A percentile compares a stretch with the other conserved stretches of the same genome.
These are phyloP conservation scores for Liriodendron chinense DNA, from an alignment of 164 flowering plant genomes.

Conservation along the genomic window DNA sequence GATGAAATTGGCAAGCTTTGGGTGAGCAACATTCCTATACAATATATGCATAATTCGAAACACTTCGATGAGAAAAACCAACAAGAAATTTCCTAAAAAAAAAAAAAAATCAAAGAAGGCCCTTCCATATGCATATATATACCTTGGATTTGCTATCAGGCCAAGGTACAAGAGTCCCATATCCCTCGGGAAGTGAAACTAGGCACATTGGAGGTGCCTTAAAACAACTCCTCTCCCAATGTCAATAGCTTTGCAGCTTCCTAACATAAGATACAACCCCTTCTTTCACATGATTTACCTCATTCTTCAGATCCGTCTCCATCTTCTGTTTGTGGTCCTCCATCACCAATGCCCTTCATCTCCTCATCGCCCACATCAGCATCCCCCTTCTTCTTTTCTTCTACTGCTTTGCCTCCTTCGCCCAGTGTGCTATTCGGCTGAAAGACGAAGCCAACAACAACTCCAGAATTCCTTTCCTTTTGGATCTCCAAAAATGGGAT, in stretches of 20 bases:
- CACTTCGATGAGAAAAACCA: not conserved
- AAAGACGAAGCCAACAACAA: not conserved
- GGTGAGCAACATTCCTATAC: conserved; percentile 63
- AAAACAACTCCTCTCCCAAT: too few species aligned
- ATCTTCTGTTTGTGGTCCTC: too few species aligned
- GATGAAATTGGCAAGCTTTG: conserved; percentile 62
- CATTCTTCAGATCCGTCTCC: too few species aligned
- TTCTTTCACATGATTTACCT: too few species aligned
- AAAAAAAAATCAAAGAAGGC: not conserved
- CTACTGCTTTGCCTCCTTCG: conserved; percentile 9
- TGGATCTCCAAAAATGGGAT: conserved; percentile 39
- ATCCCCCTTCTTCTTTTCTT: conserved; percentile 21
- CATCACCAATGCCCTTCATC: too few species aligned
- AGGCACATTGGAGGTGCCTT: too few species aligned
- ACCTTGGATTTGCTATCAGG: conserved; percentile 87
- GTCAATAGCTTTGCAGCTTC: too few species aligned
- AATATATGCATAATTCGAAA: conserved; percentile 44
- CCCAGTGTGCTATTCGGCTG: conserved; percentile 16
- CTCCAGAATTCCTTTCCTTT: conserved; percentile 14
- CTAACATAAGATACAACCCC: too few species aligned
- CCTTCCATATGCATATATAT: conserved; percentile 14
- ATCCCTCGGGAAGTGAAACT: too few species aligned
- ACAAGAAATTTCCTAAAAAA: not conserved
- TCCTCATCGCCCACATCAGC: too few species aligned
- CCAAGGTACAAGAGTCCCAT: conserved; percentile 79